A percentile compares a stretch with the other conserved stretches of the same genome.
Conservation (phyloP, 306 rosid genomes). For the Sechiopsis laciniata region DNA sequence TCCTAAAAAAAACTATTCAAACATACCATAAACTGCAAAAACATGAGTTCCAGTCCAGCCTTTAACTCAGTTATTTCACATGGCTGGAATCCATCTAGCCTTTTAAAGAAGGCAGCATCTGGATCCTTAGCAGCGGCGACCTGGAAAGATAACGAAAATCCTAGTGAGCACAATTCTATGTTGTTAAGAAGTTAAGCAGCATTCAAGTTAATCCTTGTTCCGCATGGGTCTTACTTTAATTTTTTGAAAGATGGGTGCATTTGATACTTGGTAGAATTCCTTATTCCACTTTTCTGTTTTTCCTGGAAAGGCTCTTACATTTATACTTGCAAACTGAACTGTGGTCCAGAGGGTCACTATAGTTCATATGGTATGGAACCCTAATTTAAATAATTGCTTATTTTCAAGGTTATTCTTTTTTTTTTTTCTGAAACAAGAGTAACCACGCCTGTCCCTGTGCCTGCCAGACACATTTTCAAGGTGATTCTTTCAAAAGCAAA, state of each 20-base stretch:
- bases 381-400: not conserved
- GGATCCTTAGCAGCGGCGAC: conserved; percentile 90
- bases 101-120: conserved; percentile 84
- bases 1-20: not conserved
- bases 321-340: not conserved
- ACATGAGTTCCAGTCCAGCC: conserved; percentile 93
- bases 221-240: not conserved
- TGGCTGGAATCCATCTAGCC: conserved; percentile 89
- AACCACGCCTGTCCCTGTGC: too few species aligned
- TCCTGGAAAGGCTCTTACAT: conserved; percentile 10
- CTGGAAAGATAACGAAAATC: conserved; percentile 39
- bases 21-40: conserved; percentile 88
- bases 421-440: too few species aligned
- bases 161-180: conserved; percentile 18
- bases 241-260: not conserved
- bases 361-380: conserved; percentile 4
- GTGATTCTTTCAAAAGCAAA: not conserved
- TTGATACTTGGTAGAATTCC: not conserved
- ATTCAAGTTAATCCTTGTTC: not conserved
- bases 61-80: conserved; percentile 85
- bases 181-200: not conserved
- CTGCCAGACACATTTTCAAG: too few species aligned
- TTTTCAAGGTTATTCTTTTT: not conserved
- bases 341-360: not conserved
- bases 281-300: not conserved